Evolutionary conservation across 257 asterid species (phyloP).

Genomic region (Solanum chiquidenum): DNA sequence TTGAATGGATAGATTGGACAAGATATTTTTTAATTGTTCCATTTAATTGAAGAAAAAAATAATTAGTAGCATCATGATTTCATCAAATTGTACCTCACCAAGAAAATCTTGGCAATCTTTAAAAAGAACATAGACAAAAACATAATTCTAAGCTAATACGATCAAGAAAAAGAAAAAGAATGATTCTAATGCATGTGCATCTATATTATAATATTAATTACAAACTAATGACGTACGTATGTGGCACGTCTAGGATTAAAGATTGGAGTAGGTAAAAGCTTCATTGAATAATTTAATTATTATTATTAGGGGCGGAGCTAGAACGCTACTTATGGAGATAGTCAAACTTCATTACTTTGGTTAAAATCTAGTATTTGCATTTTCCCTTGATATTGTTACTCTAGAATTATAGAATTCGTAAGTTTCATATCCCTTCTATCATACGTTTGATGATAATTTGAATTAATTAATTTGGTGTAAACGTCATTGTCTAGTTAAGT

Average conservation of each 20-base stretch:
- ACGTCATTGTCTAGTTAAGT: background rate
- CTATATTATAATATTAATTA: background rate
- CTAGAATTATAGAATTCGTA: background rate
- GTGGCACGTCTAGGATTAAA: background rate
- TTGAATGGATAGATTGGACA: background rate
- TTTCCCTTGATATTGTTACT: background rate
- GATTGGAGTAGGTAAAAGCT: background rate
- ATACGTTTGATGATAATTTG: background rate
- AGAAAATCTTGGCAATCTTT: background rate
- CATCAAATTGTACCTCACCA: background rate
- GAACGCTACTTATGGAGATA: background rate
- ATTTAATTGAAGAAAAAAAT: background rate
- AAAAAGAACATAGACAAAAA: background rate
- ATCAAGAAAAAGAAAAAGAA: background rate
- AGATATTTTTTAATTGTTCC: background rate
- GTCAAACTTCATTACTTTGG: background rate
- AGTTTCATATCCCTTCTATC: background rate
- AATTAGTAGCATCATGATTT: background rate
- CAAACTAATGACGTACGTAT: background rate
- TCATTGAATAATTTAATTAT: background rate
- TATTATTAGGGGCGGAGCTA: background rate
- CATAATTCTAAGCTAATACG: background rate
- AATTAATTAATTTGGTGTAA: background rate
- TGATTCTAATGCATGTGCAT: background rate
- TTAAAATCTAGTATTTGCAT: background rate